Conservation (phyloP, 768 basidiomycete species). For the Boletus bicolor region DNA sequence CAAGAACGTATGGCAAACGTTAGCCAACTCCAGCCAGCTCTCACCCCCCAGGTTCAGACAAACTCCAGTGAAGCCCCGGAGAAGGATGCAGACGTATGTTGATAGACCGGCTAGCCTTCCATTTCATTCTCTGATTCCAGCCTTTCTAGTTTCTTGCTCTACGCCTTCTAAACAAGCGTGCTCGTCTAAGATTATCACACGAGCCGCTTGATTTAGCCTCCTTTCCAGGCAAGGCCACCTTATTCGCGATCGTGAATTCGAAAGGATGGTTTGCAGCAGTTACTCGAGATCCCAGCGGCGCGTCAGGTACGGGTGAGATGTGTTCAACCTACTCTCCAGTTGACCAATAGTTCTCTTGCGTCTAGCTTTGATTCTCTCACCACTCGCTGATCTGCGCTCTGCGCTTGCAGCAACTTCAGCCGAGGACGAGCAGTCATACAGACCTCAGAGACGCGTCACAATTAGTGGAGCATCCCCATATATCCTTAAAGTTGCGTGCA, state of each 20-base stretch:
- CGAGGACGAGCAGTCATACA: conserved; percentile 41
- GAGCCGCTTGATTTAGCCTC: conserved; percentile 42
- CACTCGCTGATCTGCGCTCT: conserved; percentile 57
- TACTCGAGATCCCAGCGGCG: conserved; percentile 32
- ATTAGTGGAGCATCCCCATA: conserved; percentile 47
- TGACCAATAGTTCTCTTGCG: neutral
- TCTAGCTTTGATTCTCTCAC: conserved; percentile 59
- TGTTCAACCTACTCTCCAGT: neutral
- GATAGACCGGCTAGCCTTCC: neutral
- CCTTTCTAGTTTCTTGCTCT: conserved; percentile 37
- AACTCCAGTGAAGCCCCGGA: conserved; percentile 25
- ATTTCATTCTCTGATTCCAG: conserved; percentile 2
- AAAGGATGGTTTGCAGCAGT: conserved; percentile 73
- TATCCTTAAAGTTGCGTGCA: conserved; percentile 52
- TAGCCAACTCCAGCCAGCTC: conserved; percentile 30
- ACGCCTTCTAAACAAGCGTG: conserved; percentile 52
- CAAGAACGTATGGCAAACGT: conserved; percentile 27
- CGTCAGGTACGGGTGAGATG: conserved; percentile 35
- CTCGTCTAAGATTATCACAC: conserved; percentile 61
- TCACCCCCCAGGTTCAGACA: conserved; percentile 22
- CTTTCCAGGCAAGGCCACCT: conserved; percentile 42
- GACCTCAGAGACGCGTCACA: conserved; percentile 49
- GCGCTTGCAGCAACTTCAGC: conserved; percentile 44
- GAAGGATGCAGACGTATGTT: conserved; percentile 32
- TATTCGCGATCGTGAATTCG: conserved; percentile 58